Percentiles rank a stretch among this genome's conserved stretches.
phyloP scores from a whole-genome alignment of 441 rosid genomes.

The Gossypium aridum region DNA sequence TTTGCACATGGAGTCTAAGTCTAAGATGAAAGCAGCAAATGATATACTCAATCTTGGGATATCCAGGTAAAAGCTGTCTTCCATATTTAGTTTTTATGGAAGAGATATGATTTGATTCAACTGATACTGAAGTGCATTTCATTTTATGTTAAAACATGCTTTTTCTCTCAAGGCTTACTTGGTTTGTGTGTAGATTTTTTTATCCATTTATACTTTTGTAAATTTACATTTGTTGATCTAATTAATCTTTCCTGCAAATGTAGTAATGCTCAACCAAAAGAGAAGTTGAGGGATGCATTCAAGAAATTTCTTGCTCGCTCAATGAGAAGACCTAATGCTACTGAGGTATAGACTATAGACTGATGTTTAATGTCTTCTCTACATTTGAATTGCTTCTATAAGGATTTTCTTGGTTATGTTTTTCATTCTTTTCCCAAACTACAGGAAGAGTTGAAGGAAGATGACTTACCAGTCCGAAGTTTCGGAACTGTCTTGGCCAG shows the following conservation, averaged over 20 bases:
- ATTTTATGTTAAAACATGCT: not conserved
- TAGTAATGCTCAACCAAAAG: constrained; percentile 63
- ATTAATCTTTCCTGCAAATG: not conserved
- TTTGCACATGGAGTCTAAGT: constrained; percentile 63
- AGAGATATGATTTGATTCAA: not conserved
- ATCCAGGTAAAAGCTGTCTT: constrained; percentile 38
- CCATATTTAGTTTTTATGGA: not conserved
- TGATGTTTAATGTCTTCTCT: not conserved
- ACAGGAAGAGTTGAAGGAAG: constrained; percentile 50
- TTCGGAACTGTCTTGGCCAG: constrained; percentile 70
- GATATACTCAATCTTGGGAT: constrained; percentile 67
- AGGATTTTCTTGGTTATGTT: not conserved
- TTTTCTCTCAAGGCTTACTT: not conserved
- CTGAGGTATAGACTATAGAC: constrained; percentile 30
- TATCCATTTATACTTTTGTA: not conserved
- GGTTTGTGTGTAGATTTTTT: not conserved
- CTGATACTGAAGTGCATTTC: not conserved
- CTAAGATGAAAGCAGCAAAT: constrained; percentile 66
- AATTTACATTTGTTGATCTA: not conserved
- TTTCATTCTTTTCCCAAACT: not conserved
- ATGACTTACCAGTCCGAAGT: constrained; percentile 47
- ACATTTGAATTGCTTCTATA: not conserved
- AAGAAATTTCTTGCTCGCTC: constrained; percentile 54
- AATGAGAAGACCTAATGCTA: constrained; percentile 31
- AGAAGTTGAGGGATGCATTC: constrained; percentile 62